Evolutionary conservation across 2,329 filamentous ascomycete species (phyloP), one percentile per base, ranked within the genome.

Genomic region (Sclerotinia sclerotiorum): DNA sequence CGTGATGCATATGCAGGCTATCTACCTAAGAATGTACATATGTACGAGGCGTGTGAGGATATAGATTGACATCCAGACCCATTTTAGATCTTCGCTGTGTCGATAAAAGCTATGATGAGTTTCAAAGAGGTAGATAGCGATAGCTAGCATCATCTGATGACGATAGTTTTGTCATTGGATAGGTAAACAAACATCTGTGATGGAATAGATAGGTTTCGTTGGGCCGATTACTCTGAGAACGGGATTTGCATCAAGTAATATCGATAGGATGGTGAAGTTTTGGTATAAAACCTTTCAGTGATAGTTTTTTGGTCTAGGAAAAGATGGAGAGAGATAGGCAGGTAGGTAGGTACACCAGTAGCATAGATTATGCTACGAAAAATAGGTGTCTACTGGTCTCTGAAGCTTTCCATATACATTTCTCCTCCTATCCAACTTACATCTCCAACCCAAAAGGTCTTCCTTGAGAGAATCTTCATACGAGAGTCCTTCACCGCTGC

Each of bases 1-100:
- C 21, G 46, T 63, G 29, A 63, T 63, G 46, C 60, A 51, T 35
- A 62, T 49, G 60, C 46, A 62, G 51, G 35, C 21, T 57, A 39
- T 32, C n/a, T 39, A 57, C 39, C 39, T n/a, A 44, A 21, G 7
- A 7, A 57, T 35, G 55, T 5, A 17, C 56, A 60, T n/a, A 32
- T 54, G 49, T 42, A 39, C 24, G 32, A 42, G 48, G 42, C 49
- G 49, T 55, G 51, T 48, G 44, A 54, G 48, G 19, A 13, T 35
- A 32, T 4, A 32, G 56, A 44, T 27, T 29, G 56, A 19, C 44
- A 29, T 46, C 56, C 21, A 46, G 42, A 32, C 57, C 42, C 57
- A 32, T 46, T 15, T 46, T 46, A 24, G 57, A 46, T 29, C 57
- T 15, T 60, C 42, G 46, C 19, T 32, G 17, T 60, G 27, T n/a